Conservation (phyloP, 2,329 filamentous ascomycete species). For the Colletotrichum sp. region DNA sequence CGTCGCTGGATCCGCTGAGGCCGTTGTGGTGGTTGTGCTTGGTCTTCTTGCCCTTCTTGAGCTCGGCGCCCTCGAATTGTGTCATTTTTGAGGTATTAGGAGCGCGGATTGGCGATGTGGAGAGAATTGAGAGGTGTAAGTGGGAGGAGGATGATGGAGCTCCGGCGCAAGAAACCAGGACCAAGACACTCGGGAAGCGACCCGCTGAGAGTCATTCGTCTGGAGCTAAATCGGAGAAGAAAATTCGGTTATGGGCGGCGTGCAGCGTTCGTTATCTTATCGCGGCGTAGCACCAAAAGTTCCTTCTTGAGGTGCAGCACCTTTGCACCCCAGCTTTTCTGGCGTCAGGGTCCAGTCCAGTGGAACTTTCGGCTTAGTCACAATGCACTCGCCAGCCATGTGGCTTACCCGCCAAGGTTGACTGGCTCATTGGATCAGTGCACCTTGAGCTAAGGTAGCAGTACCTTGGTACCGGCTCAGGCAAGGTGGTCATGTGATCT, state of each 20-base stretch:
- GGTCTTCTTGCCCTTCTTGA: slow-evolving; percentile 37
- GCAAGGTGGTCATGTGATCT: background rate
- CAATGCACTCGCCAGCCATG: background rate
- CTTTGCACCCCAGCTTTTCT: background rate
- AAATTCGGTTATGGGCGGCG: slow-evolving; percentile 14
- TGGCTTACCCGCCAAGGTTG: background rate
- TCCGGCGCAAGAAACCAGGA: background rate
- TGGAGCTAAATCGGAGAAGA: slow-evolving; percentile 17
- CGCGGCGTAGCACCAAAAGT: background rate
- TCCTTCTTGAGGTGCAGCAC: background rate
- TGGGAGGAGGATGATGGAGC: background rate
- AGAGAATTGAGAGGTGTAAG: slow-evolving; percentile 23
- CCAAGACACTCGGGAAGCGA: background rate
- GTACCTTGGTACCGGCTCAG: background rate
- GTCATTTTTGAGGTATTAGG: slow-evolving; percentile 27
- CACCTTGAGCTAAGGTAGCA: background rate
- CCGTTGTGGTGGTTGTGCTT: slow-evolving; percentile 29
- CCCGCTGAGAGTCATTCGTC: slow-evolving; percentile 3
- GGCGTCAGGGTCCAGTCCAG: background rate
- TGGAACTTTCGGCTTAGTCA: background rate
- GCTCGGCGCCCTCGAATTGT: slow-evolving; percentile 28
- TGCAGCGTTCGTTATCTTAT: slow-evolving; percentile 20
- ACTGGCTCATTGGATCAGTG: background rate
- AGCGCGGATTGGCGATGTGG: background rate
- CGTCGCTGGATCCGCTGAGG: slow-evolving; percentile 20